Conservation (phyloP, 306 rosid species). For the Alnus glutinosa region DNA sequence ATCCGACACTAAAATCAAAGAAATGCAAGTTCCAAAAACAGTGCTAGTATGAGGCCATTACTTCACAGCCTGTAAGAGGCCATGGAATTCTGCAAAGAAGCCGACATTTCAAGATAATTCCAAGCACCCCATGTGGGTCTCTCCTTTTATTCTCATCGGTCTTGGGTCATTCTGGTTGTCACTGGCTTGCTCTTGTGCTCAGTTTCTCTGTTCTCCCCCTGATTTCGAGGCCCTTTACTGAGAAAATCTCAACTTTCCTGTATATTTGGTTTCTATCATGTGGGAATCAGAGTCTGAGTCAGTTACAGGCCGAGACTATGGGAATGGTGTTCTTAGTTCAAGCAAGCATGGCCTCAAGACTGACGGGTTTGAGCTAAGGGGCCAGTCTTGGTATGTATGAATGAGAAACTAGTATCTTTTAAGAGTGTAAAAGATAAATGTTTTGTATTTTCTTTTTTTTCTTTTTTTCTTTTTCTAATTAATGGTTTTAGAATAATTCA, state of each 20-base stretch:
- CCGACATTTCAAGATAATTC: constrained; percentile 69
- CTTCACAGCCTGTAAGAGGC: constrained; percentile 72
- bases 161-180: constrained; percentile 11
- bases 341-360: constrained; percentile 74
- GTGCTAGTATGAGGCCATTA: constrained; percentile 60
- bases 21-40: constrained; percentile 37
- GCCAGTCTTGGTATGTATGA: constrained; percentile 73
- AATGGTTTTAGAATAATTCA: background rate
- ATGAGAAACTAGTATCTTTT: constrained; percentile 13
- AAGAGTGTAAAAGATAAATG: background rate
- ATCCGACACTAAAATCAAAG: constrained; percentile 24
- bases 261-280: constrained; percentile 53
- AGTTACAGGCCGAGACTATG: constrained; percentile 53
- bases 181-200: constrained; percentile 20
- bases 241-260: constrained; percentile 27
- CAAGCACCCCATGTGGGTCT: constrained; percentile 79
- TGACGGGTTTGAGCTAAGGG: constrained; percentile 85
- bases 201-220: constrained; percentile 24
- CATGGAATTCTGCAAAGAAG: constrained; percentile 37
- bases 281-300: constrained; percentile 95
- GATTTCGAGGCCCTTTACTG: constrained; percentile 31
- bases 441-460: background rate
- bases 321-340: constrained; percentile 63
- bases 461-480: background rate
- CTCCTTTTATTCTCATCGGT: constrained; percentile 28